Evolutionary conservation across 2,329 filamentous ascomycete genomes (phyloP).

Genomic region (Botrytis hyacinthi): DNA sequence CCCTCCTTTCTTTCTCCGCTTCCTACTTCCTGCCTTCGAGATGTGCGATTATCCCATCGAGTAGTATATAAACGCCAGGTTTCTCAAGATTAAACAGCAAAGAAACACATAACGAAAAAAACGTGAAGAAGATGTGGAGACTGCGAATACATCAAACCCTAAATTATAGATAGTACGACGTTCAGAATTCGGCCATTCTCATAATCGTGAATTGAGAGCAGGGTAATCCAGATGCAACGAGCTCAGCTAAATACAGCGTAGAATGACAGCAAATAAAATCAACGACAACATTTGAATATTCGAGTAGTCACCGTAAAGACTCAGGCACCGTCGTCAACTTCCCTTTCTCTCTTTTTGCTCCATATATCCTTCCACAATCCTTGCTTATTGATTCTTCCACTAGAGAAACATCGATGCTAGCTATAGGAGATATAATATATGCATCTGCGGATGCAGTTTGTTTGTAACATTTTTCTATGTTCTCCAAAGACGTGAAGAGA

Average conservation of each 20-base stretch:
- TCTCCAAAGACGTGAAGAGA: not conserved
- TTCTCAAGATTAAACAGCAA: not conserved
- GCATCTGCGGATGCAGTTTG: not conserved
- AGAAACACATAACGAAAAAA: not conserved
- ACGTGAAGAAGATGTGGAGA: not conserved
- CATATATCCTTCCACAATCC: rapidly evolving
- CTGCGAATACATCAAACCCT: not conserved
- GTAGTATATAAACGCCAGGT: not conserved
- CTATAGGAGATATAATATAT: not conserved
- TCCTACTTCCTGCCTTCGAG: not conserved
- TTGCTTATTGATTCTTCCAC: not conserved
- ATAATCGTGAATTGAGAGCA: rapidly evolving
- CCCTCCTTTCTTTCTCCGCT: not conserved
- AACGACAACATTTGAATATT: not conserved
- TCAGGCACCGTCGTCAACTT: not conserved
- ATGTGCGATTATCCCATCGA: not conserved
- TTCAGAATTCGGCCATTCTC: not conserved
- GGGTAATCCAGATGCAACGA: not conserved
- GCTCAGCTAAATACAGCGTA: rapidly evolving
- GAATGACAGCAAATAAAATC: not conserved
- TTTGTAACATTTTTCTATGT: too few species aligned
- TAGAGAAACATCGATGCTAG: rapidly evolving
- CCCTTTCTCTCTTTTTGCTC: not conserved
- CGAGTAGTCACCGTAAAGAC: not conserved
- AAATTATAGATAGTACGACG: not conserved